Conservation (phyloP, 805 yeast genomes). For the Sugiyamaella chiloensis region DNA sequence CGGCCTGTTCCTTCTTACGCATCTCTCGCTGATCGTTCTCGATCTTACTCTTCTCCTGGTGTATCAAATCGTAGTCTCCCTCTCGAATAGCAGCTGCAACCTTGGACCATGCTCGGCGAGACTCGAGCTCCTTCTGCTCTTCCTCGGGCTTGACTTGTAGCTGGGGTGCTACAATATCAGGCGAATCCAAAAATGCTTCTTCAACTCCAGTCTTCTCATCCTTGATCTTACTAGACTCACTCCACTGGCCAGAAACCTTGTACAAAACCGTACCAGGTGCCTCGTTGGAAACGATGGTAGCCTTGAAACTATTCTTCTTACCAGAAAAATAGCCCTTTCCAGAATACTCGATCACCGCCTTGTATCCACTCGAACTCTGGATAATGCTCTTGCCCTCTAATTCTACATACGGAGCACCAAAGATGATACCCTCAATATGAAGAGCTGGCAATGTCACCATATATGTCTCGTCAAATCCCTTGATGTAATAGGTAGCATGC, state of each 20-base stretch:
- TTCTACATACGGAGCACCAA: conserved; percentile 93
- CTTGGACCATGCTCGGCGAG: conserved; percentile 83
- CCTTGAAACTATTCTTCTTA: conserved; percentile 89
- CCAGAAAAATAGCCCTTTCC: conserved; percentile 97
- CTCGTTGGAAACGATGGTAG: conserved; percentile 65
- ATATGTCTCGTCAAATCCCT: conserved; percentile 57
- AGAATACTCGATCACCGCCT: conserved; percentile 68
- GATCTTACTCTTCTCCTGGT: conserved; percentile 67
- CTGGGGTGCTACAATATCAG: conserved; percentile 46
- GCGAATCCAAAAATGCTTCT: conserved; percentile 34
- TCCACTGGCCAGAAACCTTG: conserved; percentile 92
- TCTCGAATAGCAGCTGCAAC: conserved; percentile 83
- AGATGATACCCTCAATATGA: conserved; percentile 89
- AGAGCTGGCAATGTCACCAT: conserved; percentile 88
- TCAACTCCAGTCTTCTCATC: conserved; percentile 48
- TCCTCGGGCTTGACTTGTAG: conserved; percentile 76
- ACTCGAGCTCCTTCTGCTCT: conserved; percentile 75
- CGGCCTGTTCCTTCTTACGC: conserved; percentile 67
- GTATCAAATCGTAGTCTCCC: conserved; percentile 74
- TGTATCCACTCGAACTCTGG: conserved; percentile 76
- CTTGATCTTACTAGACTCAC: conserved; percentile 63
- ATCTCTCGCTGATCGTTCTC: conserved; percentile 84
- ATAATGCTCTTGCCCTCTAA: conserved; percentile 85
- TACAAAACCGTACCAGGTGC: conserved; percentile 52
- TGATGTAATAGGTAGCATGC: conserved; percentile 63